Conservation (phyloP, 2,329 filamentous ascomycete species). For the Periconia sp. region DNA sequence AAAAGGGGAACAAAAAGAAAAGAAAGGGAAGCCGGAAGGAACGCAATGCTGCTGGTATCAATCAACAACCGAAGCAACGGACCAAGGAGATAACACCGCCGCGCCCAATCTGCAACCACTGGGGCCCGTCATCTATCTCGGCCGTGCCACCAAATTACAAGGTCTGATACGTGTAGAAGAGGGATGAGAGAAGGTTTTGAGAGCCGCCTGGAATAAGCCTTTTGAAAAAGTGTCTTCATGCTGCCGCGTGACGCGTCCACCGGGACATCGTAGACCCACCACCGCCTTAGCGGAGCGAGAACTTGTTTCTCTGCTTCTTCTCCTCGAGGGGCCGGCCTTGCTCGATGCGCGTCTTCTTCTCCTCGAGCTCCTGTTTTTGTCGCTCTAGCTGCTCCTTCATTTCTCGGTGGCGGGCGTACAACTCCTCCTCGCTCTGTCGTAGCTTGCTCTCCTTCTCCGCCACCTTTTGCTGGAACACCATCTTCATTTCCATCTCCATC, state of each 20-base stretch:
- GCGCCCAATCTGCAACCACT: conserved; percentile 26
- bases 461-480: conserved; percentile 99
- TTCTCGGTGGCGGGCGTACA: conserved; percentile 96
- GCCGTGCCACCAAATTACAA: conserved; percentile 44
- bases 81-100: conserved; percentile 35
- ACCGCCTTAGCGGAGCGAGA: conserved; percentile 81
- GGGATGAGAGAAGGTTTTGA: conserved; percentile 36
- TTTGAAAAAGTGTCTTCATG: conserved; percentile 25
- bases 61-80: conserved; percentile 46
- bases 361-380: conserved; percentile 91
- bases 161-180: conserved; percentile 34
- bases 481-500: conserved; percentile 99
- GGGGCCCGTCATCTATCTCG: conserved; percentile 38
- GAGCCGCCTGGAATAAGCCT: conserved; percentile 18
- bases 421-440: conserved; percentile 98
- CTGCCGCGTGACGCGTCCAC: conserved; percentile 28
- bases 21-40: conserved; percentile 26
- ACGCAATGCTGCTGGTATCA: conserved; percentile 49
- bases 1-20: conserved; percentile 11
- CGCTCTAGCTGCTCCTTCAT: conserved; percentile 99
- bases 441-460: conserved; percentile 99
- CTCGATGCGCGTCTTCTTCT: conserved; percentile 96
- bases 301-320: conserved; percentile 98
- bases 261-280: conserved; percentile 11
- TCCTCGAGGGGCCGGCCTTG: conserved; percentile 95